These are phyloP conservation scores for Solanum ossicruentum DNA, from an alignment of 257 asterid species.

Conservation along the genomic window DNA sequence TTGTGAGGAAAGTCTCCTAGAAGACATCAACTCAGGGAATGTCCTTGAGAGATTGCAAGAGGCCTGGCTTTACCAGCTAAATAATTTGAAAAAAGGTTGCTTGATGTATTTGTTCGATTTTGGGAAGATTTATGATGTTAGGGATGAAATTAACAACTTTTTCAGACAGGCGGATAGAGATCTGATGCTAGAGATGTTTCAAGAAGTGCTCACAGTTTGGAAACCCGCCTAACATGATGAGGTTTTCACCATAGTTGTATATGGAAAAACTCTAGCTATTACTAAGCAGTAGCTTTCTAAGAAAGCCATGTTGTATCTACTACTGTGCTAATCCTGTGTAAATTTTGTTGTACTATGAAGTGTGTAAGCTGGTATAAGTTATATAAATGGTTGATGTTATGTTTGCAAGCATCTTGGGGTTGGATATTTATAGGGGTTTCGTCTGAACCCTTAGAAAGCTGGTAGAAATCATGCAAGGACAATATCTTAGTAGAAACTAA, in stretches of 20 bases:
- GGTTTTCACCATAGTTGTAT: neutral
- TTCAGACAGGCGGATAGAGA: conserved; percentile 69
- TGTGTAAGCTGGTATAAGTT: neutral
- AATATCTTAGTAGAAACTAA: neutral
- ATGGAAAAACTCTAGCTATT: neutral
- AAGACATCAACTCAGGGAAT: conserved; percentile 70
- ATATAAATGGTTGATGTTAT: neutral
- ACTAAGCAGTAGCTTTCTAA: neutral
- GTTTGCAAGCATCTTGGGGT: neutral
- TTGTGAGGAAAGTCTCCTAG: conserved; percentile 81
- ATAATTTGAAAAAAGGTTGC: conserved; percentile 76
- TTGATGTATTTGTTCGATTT: conserved; percentile 76
- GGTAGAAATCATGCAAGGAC: neutral
- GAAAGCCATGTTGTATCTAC: neutral
- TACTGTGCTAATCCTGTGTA: neutral
- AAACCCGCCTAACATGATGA: conserved; percentile 30
- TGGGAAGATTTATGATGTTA: conserved; percentile 80
- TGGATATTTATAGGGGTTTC: neutral
- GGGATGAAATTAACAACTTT: conserved; percentile 61
- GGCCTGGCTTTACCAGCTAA: conserved; percentile 88
- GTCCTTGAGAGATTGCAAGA: conserved; percentile 92
- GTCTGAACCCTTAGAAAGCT: neutral
- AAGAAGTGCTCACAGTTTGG: conserved; percentile 72
- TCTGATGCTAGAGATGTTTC: conserved; percentile 74
- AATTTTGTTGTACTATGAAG: neutral